Evolutionary conservation across 257 asterid species (phyloP), one percentile per base, ranked within the genome.

Genomic region (Orobanche coerulescens): DNA sequence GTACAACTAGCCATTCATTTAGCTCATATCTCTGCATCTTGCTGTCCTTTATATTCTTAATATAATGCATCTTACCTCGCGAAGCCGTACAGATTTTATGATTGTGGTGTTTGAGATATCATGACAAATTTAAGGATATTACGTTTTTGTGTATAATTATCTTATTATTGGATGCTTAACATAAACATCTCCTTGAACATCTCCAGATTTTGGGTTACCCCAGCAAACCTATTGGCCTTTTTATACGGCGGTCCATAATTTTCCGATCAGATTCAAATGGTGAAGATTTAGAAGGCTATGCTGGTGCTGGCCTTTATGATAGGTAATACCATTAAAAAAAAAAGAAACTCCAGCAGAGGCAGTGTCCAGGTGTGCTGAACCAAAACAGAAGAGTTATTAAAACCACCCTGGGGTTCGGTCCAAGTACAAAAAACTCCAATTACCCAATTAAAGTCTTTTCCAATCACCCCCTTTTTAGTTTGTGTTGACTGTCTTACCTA

Each of bases 211-310:
- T 84, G 82, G 98, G 98, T 62, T 89, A 93, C 82, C 97, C 98
- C 64, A 93, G 97, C 92, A 93, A 93, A 83, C 95, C 97, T 18
- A 70, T 87, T 16, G 98, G 97, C 67, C 98, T 93, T 73, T 89
- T 89, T 67, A 86, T 89, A 56, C 75, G 74, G 57, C 79, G 61
- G 37, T 88, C 97, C 26, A 79, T 93, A 73, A 93, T 93, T 74
- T 93, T 93, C 84, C 83, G 98, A 64, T 93, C 98, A 46, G 98
- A 93, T 79, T 93, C 98, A 26, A 93, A 93, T 71, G 98, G 98
- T 36, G 98, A 93, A 75, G 98, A 93, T 83, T 83, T 93, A 31
- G 98, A 89, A 81, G 96, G 98, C 58, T 93, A 93, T 80, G 98
- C 97, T 11, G 97, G 97, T 36, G 98, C 98, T 19, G 98, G 98